These are phyloP conservation scores for Raffaelea deltoideospora DNA, from an alignment of 2,329 filamentous ascomycete genomes.

Conservation along the genomic window DNA sequence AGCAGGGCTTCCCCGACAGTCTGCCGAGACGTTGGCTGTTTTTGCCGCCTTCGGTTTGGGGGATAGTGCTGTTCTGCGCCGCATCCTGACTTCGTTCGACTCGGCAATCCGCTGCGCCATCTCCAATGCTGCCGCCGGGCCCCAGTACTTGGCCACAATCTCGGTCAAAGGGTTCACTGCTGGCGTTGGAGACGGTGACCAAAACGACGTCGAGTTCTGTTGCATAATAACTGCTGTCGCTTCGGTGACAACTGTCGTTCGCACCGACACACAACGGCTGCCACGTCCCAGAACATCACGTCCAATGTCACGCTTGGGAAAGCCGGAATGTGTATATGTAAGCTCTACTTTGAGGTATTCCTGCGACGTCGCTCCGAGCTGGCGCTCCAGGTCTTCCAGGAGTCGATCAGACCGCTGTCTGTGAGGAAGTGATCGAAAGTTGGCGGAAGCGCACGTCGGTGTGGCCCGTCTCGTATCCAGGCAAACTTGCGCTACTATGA, in stretches of 20 bases:
- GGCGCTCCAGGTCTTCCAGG: conserved; percentile 41
- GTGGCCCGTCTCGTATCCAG: conserved; percentile 15
- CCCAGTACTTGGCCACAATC: conserved; percentile 34
- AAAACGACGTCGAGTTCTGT: conserved; percentile 31
- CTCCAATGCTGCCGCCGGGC: conserved; percentile 24
- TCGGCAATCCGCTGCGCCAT: conserved; percentile 20
- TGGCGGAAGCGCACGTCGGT: conserved; percentile 11
- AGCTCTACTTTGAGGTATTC: conserved; percentile 37
- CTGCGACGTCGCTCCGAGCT: conserved; percentile 32
- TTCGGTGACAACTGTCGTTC: conserved; percentile 37
- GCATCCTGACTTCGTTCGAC: conserved; percentile 1
- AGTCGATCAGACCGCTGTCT: conserved; percentile 35
- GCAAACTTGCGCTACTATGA: conserved; percentile 32
- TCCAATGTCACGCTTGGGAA: conserved; percentile 19
- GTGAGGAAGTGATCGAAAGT: conserved; percentile 1
- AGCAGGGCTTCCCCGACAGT: too few species aligned
- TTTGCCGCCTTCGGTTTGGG: too few species aligned
- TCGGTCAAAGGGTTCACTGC: conserved; percentile 23
- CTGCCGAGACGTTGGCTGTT: too few species aligned
- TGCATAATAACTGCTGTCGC: conserved; percentile 34
- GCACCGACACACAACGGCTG: conserved; percentile 21
- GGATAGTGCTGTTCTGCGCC: conserved; percentile 2
- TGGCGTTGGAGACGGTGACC: conserved; percentile 29
- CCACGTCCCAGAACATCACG: conserved; percentile 1
- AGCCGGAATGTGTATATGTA: conserved; percentile 41